Evolutionary conservation across 1,284 basidiomycete genomes (phyloP), one percentile per base, ranked within the genome.

Genomic region (Heterobasidion irregulare): DNA sequence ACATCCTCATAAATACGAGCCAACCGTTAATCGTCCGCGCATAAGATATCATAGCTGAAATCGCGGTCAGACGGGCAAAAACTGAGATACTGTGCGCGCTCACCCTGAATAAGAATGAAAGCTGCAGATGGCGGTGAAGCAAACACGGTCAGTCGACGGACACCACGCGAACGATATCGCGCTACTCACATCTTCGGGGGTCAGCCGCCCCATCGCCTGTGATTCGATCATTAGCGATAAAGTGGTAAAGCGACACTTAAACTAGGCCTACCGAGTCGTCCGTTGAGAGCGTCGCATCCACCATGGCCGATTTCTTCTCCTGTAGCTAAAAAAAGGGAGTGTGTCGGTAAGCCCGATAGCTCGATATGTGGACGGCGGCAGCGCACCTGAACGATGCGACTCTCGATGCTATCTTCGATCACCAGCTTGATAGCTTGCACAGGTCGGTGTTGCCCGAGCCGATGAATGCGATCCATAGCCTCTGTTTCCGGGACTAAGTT

Each of bases 381-480:
- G 56, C 71, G 50, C 53, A 83, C 80, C 70, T 88, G 86, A n/a
- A 91, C 76, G 60, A 97, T 96, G 60, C 94, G 86, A 64, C 89
- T 91, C 70, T 99, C 96, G 62, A 99, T 98, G 60, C 91, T 94
- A 68, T 99, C 95, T 69, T 98, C 94, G 54, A 98, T 82, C 34
- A 98, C 90, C 41, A 98, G 79, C 66, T 98, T 95, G 68, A 94
- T 92, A 13, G 95, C 94, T 63, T 90, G 82, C 50, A 98, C 92
- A 2, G 96, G 95, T 26, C 96, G 82, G 63, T 87, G 89, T 70
- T 98, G 94, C 16, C 93, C 94, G 38, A 96, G 75, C 59, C 92
- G 86, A 71, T 94, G 92, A 57, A 94, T 94, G 57, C 95, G 89
- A 70, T 98, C 95, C 94, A 97, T 97, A 2, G 95, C 95, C 79